These are phyloP conservation scores for Lachnellula cervina DNA, from an alignment of 2,329 filamentous ascomycete species.

Conservation along the genomic window DNA sequence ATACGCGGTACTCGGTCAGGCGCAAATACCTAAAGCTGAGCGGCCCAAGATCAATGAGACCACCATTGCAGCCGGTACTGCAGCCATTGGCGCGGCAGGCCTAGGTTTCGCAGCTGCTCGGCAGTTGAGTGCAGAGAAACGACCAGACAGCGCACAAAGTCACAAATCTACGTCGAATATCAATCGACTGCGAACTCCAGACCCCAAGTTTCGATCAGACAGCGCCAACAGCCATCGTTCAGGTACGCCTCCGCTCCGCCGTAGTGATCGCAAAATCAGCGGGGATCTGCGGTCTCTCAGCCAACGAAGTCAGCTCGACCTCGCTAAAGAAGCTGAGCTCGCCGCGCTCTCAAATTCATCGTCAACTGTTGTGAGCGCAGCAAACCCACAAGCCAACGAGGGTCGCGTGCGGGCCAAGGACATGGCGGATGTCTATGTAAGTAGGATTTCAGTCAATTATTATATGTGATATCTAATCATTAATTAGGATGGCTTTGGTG, in stretches of 20 bases:
- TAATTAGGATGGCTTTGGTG: slow-evolving; percentile 81
- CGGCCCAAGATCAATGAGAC: slow-evolving; percentile 20
- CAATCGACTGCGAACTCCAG: slow-evolving; percentile 30
- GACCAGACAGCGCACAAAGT: slow-evolving; percentile 26
- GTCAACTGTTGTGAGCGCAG: slow-evolving; percentile 41
- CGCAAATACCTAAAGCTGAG: slow-evolving; percentile 21
- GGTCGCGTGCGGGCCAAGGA: slow-evolving; percentile 77
- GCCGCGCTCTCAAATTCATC: slow-evolving; percentile 20
- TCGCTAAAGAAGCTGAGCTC: slow-evolving; percentile 34
- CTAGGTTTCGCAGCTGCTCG: slow-evolving; percentile 29
- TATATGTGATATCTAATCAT: slow-evolving; percentile 21
- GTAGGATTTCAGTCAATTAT: slow-evolving; percentile 37
- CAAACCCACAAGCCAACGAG: slow-evolving; percentile 80
- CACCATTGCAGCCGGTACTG: slow-evolving; percentile 19
- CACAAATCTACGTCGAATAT: slow-evolving; percentile 28
- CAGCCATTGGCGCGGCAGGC: slow-evolving; percentile 22
- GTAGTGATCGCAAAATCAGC: slow-evolving; percentile 62
- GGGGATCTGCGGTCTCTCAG: slow-evolving; percentile 70
- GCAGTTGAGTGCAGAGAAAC: slow-evolving; percentile 27
- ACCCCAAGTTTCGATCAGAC: slow-evolving; percentile 49
- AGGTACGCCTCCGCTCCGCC: slow-evolving; percentile 65
- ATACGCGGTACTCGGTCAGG: slow-evolving; percentile 25
- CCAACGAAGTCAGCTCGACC: slow-evolving; percentile 44
- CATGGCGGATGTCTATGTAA: slow-evolving; percentile 93
- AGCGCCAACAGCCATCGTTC: slow-evolving; percentile 53